phyloP scores from a whole-genome alignment of 352 stramenopile species.

The Elongisporangium anandrum region DNA sequence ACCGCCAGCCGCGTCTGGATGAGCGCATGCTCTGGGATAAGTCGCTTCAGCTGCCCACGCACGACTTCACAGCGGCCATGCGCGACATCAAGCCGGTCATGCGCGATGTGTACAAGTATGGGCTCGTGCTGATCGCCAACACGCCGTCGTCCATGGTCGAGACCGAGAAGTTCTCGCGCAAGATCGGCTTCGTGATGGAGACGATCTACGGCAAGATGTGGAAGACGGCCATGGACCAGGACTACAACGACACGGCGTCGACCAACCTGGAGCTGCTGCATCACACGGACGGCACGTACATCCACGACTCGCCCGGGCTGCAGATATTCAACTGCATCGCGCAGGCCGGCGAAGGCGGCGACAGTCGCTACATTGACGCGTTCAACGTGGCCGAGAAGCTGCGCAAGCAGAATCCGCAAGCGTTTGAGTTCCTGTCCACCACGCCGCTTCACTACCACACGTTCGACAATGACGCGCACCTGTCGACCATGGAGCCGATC shows the following conservation, averaged over 20 bases:
- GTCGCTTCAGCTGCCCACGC: conserved; percentile 36
- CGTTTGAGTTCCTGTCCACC: conserved; percentile 66
- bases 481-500: conserved; percentile 78
- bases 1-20: conserved; percentile 48
- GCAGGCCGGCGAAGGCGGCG: conserved; percentile 64
- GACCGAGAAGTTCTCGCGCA: conserved; percentile 74
- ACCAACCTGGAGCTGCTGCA: conserved; percentile 81
- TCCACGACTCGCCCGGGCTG: conserved; percentile 77
- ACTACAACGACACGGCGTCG: conserved; percentile 87
- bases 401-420: conserved; percentile 40
- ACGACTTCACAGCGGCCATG: conserved; percentile 39
- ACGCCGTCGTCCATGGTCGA: conserved; percentile 74
- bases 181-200: conserved; percentile 80
- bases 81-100: conserved; percentile 63
- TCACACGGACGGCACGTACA: conserved; percentile 88
- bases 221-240: conserved; percentile 75
- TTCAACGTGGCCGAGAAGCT: conserved; percentile 77
- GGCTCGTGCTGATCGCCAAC: conserved; percentile 53
- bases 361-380: conserved; percentile 77
- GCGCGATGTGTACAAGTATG: conserved; percentile 66
- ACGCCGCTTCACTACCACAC: conserved; percentile 76
- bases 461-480: conserved; percentile 68
- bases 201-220: conserved; percentile 91
- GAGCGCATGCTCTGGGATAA: conserved; percentile 53
- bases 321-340: conserved; percentile 89